phyloP scores from a whole-genome alignment of 106 monocot genomes.

The Apostasia ramifera region DNA sequence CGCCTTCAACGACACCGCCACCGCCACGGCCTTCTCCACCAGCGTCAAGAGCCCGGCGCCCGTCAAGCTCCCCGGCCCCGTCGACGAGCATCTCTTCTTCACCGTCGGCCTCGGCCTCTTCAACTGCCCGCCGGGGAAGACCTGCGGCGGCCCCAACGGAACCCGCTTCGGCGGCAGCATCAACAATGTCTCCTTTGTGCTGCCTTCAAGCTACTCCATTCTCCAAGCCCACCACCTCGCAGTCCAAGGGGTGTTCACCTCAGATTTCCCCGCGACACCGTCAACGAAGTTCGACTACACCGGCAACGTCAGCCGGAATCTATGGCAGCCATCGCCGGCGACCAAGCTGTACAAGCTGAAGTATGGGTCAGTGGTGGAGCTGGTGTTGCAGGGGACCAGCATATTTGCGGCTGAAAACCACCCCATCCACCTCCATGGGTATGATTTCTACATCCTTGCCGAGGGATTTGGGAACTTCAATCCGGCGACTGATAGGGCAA shows the following conservation, averaged over 20 bases:
- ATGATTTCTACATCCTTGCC: slow-evolving; percentile 58
- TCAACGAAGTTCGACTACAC: slow-evolving; percentile 54
- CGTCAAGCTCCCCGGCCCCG: slow-evolving; percentile 25
- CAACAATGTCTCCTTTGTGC: slow-evolving; percentile 50
- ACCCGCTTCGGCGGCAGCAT: slow-evolving; percentile 38
- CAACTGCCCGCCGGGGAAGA: slow-evolving; percentile 24
- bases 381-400: slow-evolving; percentile 51
- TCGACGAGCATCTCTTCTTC: slow-evolving; percentile 49
- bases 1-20: slow-evolving; percentile 39
- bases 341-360: slow-evolving; percentile 37
- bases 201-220: slow-evolving; percentile 27
- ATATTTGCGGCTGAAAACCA: slow-evolving; percentile 46
- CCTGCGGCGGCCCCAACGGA: slow-evolving; percentile 33
- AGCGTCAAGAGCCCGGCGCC: slow-evolving; percentile 24
- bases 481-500: slow-evolving; percentile 12
- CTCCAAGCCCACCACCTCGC: slow-evolving; percentile 32
- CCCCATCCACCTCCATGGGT: slow-evolving; percentile 60
- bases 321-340: slow-evolving; percentile 40
- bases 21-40: slow-evolving; percentile 31
- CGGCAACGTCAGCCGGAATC: slow-evolving; percentile 21
- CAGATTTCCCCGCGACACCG: slow-evolving; percentile 38
- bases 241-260: slow-evolving; percentile 40
- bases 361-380: slow-evolving; percentile 39
- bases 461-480: slow-evolving; percentile 49
- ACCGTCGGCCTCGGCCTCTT: slow-evolving; percentile 49